These are phyloP conservation scores for Moesziomyces sp. DNA, from an alignment of 1,284 basidiomycete species.

Conservation along the genomic window DNA sequence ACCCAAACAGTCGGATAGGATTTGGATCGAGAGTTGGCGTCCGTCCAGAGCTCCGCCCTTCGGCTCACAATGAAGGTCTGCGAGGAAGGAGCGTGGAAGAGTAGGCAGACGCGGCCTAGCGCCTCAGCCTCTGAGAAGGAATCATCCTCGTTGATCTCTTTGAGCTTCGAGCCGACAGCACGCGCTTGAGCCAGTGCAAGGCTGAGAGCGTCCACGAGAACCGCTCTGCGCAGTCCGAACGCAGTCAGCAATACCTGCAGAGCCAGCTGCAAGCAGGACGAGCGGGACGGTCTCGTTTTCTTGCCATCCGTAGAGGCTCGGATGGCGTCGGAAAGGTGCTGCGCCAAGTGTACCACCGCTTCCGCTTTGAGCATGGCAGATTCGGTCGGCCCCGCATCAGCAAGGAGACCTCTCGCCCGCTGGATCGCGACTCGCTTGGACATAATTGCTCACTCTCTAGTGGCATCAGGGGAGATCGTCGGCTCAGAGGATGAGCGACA, in stretches of 20 bases:
- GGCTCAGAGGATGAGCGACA: too few species aligned
- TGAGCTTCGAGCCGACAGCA: slow-evolving; percentile 10
- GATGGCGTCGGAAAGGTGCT: slow-evolving; percentile 6
- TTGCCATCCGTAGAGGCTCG: background rate
- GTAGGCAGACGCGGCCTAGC: slow-evolving; percentile 9
- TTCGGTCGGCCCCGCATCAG: background rate
- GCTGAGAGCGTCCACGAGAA: slow-evolving; percentile 20
- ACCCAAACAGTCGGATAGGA: slow-evolving; percentile 6
- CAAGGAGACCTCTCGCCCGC: background rate
- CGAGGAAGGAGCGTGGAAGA: slow-evolving; percentile 16
- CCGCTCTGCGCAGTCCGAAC: slow-evolving; percentile 25
- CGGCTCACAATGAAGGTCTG: slow-evolving; percentile 24
- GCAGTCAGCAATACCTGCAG: slow-evolving; percentile 21
- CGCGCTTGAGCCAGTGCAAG: slow-evolving; percentile 14
- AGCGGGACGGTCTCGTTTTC: slow-evolving; percentile 7
- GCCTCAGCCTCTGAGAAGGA: background rate
- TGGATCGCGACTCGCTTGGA: background rate
- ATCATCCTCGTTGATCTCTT: background rate
- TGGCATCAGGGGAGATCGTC: background rate
- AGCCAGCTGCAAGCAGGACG: slow-evolving; percentile 19
- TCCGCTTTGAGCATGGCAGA: background rate
- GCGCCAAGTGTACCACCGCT: slow-evolving; percentile 4
- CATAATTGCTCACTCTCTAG: background rate
- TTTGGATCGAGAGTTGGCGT: background rate
- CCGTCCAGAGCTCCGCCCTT: slow-evolving; percentile 14